Conservation (phyloP, 2,329 filamentous ascomycete species). For the Coniochaeta sp. region DNA sequence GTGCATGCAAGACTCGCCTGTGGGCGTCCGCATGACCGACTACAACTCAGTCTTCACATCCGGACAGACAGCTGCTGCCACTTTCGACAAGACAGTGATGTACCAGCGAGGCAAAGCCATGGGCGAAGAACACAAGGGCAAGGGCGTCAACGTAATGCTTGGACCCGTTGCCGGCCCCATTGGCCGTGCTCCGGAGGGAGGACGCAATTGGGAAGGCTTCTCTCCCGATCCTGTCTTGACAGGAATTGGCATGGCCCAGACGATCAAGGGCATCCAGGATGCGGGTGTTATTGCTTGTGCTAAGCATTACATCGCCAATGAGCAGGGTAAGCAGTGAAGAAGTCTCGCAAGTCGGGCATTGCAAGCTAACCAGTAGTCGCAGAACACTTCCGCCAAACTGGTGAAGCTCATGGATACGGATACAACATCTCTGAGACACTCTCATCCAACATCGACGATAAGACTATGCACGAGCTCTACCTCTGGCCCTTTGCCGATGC, state of each 20-base stretch:
- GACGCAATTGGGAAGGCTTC: slow-evolving; percentile 65
- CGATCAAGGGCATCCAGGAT: slow-evolving; percentile 72
- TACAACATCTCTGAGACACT: slow-evolving; percentile 53
- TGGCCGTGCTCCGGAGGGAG: slow-evolving; percentile 60
- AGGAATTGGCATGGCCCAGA: slow-evolving; percentile 64
- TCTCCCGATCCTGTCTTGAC: slow-evolving; percentile 70
- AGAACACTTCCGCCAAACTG: slow-evolving; percentile 65
- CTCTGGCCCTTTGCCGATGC: slow-evolving; percentile 60
- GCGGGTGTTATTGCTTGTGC: slow-evolving; percentile 72
- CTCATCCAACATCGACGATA: slow-evolving; percentile 49
- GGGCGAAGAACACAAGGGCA: slow-evolving; percentile 62
- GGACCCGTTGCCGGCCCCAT: slow-evolving; percentile 69
- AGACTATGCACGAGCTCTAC: slow-evolving; percentile 55
- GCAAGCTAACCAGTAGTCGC: not conserved
- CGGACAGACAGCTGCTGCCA: slow-evolving; percentile 73
- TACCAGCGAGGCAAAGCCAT: slow-evolving; percentile 64
- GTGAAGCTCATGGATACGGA: slow-evolving; percentile 49
- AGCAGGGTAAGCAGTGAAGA: slow-evolving; percentile 43
- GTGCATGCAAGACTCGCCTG: slow-evolving; percentile 82
- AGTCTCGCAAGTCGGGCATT: not conserved
- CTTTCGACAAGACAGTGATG: slow-evolving; percentile 69
- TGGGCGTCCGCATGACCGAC: slow-evolving; percentile 71
- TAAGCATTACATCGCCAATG: slow-evolving; percentile 65
- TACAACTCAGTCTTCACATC: slow-evolving; percentile 77
- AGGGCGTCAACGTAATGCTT: slow-evolving; percentile 67